Base-by-base conservation (phyloP, 1,284 basidiomycete genomes). In the Boletus semigastroideus region DNA sequence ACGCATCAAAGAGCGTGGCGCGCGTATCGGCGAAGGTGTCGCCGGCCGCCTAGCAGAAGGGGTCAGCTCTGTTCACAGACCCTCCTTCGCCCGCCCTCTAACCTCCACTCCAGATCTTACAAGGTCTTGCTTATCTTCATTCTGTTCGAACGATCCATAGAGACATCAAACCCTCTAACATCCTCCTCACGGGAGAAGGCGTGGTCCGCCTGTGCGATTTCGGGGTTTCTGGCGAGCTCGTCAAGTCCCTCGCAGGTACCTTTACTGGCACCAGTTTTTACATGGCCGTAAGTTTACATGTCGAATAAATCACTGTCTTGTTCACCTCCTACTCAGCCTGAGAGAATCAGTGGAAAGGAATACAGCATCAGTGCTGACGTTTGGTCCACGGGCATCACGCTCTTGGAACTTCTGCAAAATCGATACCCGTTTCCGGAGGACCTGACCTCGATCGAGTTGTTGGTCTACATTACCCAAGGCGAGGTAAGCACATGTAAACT, bases 221-320 rank as follows among this genome's bases (percentile, higher is more conserved):
- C 69, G 96, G 96, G 34, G 96, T 99, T 9, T 96, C 94, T 17
- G 96, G 96, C 25, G 93, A 97, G 73, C 80, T 99, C 42, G 84
- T 98, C 60, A 85, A 91, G 66, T 96, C 93, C 22, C 73, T 91
- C 50, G 96, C 96, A 1, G 92, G 89, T 19, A 99, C 96, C 0
- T 99, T 98, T 62, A 98, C 94, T 0, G 96, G 96, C 2, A 98
- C 96, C 3, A 92, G 91, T 63, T 92, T 92, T 66, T 99, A 98
- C 74, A 98, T 98, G 93, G 94, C 94, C 55, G 93, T 95, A 63
- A 70, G 92, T 83, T 34, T 9, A n/a, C 31, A 28, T n/a, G 4
- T 46, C 10, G 4, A 28, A 14, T 19, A 33, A 40, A 7, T 25
- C 7, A 16, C 7, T 6, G 5, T 28, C 14, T 47, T 39, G 12